Evolutionary conservation across 2,329 filamentous ascomycete species (phyloP).

Genomic region (Botrytis aclada): DNA sequence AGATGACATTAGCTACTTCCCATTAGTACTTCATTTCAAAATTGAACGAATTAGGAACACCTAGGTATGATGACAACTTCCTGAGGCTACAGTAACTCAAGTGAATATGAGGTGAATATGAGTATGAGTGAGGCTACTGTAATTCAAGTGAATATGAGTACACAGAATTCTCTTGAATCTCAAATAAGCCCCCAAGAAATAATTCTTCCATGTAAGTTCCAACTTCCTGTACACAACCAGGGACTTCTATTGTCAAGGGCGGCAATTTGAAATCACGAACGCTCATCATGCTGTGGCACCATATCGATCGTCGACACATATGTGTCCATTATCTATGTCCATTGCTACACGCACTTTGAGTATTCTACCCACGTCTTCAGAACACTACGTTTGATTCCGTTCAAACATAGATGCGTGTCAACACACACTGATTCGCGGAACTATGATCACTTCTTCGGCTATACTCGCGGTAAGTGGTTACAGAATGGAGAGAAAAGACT

Average conservation of each 20-base stretch:
- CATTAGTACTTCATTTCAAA: too few relatives aligned
- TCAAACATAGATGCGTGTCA: background rate
- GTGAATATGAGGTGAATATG: background rate
- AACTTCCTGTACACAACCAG: background rate
- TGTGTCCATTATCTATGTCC: background rate
- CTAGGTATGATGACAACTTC: too few relatives aligned
- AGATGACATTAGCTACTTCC: too few relatives aligned
- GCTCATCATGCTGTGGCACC: background rate
- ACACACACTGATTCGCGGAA: background rate
- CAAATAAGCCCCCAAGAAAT: background rate
- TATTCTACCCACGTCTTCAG: background rate
- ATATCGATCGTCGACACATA: background rate
- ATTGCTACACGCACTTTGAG: background rate
- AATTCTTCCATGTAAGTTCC: background rate
- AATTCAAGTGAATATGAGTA: background rate
- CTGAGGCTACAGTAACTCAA: background rate
- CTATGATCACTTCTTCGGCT: background rate
- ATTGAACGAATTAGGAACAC: too few relatives aligned
- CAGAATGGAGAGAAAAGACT: background rate
- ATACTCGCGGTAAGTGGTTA: background rate
- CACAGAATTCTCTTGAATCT: background rate
- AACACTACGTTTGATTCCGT: background rate
- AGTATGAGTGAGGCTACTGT: background rate
- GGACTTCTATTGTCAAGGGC: background rate
- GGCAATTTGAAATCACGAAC: background rate